These are phyloP conservation scores for Rhynchospora tenuis DNA, from an alignment of 176 grass and related monocot genomes.

Conservation along the genomic window DNA sequence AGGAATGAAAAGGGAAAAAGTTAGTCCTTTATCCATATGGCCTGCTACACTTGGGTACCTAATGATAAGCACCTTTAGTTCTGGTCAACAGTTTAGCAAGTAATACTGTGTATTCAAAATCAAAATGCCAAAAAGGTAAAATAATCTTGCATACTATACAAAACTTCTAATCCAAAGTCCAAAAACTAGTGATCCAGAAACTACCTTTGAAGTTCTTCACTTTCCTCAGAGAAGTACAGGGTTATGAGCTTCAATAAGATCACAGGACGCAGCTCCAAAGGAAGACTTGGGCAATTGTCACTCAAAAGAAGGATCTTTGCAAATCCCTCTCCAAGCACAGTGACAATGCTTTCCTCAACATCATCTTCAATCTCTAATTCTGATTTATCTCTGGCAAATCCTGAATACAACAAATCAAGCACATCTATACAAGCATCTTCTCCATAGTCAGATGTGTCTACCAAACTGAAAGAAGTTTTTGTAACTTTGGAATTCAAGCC, in stretches of 20 bases:
- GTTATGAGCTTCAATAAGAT: constrained; percentile 61
- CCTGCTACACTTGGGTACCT: neutral
- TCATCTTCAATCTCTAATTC: constrained; percentile 48
- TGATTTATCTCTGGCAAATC: constrained; percentile 53
- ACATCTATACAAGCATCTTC: constrained; percentile 53
- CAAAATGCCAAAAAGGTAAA: neutral
- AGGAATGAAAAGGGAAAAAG: neutral
- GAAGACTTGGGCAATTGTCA: constrained; percentile 62
- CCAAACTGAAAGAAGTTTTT: constrained; percentile 45
- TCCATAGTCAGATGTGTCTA: constrained; percentile 51
- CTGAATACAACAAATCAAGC: constrained; percentile 74
- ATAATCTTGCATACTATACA: neutral
- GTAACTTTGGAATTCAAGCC: constrained; percentile 43
- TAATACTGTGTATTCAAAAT: neutral
- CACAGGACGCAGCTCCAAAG: constrained; percentile 44
- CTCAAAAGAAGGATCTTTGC: constrained; percentile 86
- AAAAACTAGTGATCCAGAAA: constrained; percentile 20
- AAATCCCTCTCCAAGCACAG: constrained; percentile 83
- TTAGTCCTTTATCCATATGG: neutral
- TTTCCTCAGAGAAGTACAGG: constrained; percentile 71
- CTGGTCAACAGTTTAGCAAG: constrained; percentile 4
- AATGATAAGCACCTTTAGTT: neutral
- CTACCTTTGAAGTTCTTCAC: constrained; percentile 68
- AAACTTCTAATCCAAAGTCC: neutral
- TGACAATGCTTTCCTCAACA: constrained; percentile 62